Evolutionary conservation across 345 rosid species (phyloP), one percentile per base, ranked within the genome.

Genomic region (Hirschfeldia incana): DNA sequence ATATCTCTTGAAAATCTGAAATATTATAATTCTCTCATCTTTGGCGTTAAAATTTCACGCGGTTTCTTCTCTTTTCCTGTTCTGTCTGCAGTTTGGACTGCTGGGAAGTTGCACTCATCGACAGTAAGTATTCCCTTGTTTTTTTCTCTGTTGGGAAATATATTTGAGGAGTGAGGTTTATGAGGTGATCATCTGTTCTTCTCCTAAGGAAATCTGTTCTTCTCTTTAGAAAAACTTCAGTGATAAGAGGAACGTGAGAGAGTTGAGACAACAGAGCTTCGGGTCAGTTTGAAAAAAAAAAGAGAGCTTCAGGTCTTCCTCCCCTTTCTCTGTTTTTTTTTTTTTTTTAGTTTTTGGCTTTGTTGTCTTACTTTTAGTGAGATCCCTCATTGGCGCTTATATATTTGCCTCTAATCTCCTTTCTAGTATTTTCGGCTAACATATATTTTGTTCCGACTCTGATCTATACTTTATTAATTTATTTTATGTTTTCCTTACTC

Each of bases 261-360:
- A 8, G 42, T 36, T 59, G 1, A 72, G 72, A 67, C 63, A 58
- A 65, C 30, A 58, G 9, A 75, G 61, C 70, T 75, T 36, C 83
- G 86, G 89, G 88, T 87, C 21, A 21, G 21, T 21, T 21, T 21
- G 21, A 21, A 21, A 21, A 21, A 21, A 21, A 21, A 21, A 21
- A 21, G 21, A 58, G 9, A 75, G 61, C 70, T 75, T 36, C 83
- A 87, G 89, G 88, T 87, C 53, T 15, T 10, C 53, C 30, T 10
- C n/a, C 61, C 12, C 30, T 17, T 9, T 34, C 80, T 84, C 85
- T 85, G 82, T 85, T 81, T 78, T 37, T 29, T 16, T 4, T 67
- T 67, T 63, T 17, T 26, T 33, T 4, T 42, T 33, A 21, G 12
- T 21, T 29, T 5, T 17, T 10, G 12, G 13, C 11, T 26, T 73